These are phyloP conservation scores for Patellifolia procumbens DNA, from an alignment of 179 eudicot genomes.

Conservation along the genomic window DNA sequence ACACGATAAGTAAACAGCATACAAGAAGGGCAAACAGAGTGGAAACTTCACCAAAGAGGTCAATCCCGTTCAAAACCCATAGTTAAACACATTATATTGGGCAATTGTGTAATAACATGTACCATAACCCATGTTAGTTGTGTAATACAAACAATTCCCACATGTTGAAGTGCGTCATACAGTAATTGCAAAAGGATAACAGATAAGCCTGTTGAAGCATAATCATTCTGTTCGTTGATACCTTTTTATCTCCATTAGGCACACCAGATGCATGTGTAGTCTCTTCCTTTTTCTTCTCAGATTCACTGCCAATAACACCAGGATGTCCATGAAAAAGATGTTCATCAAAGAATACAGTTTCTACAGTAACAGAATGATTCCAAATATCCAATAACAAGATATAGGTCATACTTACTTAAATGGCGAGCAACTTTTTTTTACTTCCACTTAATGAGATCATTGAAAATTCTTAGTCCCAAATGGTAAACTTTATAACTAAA, in stretches of 20 bases:
- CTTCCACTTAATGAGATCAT: no score
- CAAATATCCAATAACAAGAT: not conserved
- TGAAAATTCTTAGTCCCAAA: no score
- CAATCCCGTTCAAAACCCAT: not conserved
- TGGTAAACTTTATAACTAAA: no score
- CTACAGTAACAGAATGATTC: not conserved
- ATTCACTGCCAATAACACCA: constrained; percentile 30
- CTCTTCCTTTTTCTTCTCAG: constrained; percentile 35
- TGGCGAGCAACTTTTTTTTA: no score
- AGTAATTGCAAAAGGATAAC: not conserved
- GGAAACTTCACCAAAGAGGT: not conserved
- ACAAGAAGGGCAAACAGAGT: not conserved
- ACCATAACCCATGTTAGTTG: not conserved
- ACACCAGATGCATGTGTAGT: constrained; percentile 27
- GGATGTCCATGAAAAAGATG: constrained; percentile 11
- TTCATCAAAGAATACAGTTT: not conserved
- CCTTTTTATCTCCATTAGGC: constrained; percentile 50
- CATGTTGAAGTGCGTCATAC: constrained; percentile 8
- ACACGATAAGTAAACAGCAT: not conserved
- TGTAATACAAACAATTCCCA: not conserved
- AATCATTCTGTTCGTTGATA: constrained; percentile 18
- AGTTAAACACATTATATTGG: not conserved
- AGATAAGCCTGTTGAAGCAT: not conserved
- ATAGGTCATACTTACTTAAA: no score
- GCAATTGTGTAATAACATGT: not conserved